phyloP scores from a whole-genome alignment of 2,329 filamentous ascomycete genomes.

The Colletotrichum eleusines region DNA sequence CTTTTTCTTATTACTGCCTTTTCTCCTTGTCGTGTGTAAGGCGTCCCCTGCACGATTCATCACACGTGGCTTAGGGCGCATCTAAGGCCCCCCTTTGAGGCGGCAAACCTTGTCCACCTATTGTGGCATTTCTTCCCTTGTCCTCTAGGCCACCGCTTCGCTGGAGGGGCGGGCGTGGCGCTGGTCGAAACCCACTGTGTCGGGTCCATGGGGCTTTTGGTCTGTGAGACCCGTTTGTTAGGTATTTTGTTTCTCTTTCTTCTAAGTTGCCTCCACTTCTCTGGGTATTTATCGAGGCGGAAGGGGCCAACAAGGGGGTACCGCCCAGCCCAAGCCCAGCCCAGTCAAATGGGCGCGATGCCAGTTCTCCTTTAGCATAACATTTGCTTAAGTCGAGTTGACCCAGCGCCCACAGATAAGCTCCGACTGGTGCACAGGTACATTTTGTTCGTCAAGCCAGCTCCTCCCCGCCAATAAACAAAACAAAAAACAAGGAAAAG shows the following conservation, averaged over 20 bases:
- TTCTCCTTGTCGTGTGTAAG: background rate
- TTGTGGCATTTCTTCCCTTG: conserved; percentile 11
- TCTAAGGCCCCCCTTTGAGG: conserved; percentile 16
- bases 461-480: no score
- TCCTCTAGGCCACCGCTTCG: conserved; percentile 10
- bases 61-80: conserved; percentile 34
- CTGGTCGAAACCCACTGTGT: conserved; percentile 36
- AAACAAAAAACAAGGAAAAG: background rate
- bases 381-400: background rate
- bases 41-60: conserved; percentile 12
- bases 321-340: background rate
- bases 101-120: conserved; percentile 10
- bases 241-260: conserved; percentile 12
- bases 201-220: conserved; percentile 26
- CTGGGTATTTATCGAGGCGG: background rate
- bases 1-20: background rate
- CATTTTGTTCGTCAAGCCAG: background rate
- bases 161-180: conserved; percentile 35
- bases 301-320: background rate
- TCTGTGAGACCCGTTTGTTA: conserved; percentile 26
- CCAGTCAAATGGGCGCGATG: background rate
- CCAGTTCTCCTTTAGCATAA: background rate
- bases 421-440: background rate
- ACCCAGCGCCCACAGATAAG: background rate
- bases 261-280: background rate